phyloP scores from a whole-genome alignment of 164 flowering plant species.

The Vitis riparia region DNA sequence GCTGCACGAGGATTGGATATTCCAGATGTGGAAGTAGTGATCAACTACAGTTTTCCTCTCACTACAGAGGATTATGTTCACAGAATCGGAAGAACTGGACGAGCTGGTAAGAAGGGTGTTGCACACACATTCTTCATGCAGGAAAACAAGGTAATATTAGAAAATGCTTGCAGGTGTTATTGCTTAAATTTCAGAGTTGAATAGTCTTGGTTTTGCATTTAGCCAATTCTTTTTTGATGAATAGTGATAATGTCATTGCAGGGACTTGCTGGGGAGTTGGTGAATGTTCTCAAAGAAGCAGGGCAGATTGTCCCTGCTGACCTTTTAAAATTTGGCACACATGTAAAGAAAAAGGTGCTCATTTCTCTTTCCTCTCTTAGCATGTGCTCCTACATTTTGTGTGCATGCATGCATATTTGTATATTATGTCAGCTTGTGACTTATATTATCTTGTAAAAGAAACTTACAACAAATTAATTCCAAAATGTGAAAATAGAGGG shows the following conservation, averaged over 20 bases:
- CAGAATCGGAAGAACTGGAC: constrained; percentile 96
- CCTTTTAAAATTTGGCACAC: constrained; percentile 87
- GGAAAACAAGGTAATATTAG: constrained; percentile 75
- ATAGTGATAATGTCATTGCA: constrained; percentile 22
- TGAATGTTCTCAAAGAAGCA: constrained; percentile 93
- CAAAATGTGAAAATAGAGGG: no score
- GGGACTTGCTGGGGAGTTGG: constrained; percentile 96
- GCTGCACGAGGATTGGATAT: constrained; percentile 99
- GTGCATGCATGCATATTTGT: background rate
- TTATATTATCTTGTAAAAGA: no score
- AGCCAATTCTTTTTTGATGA: background rate
- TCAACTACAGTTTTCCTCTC: constrained; percentile 94
- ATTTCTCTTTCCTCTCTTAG: background rate
- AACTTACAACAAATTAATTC: no score
- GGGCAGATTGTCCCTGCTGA: constrained; percentile 74
- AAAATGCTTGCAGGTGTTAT: background rate
- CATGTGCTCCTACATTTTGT: background rate
- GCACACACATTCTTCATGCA: constrained; percentile 92
- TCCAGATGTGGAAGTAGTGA: constrained; percentile 98
- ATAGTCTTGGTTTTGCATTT: background rate
- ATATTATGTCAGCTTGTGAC: no score
- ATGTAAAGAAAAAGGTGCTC: constrained; percentile 93
- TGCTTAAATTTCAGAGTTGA: background rate
- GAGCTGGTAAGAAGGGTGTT: constrained; percentile 98
- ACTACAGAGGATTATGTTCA: constrained; percentile 98